Conservation (phyloP, 202 grass and related monocot genomes). For the Setaria viridis region DNA sequence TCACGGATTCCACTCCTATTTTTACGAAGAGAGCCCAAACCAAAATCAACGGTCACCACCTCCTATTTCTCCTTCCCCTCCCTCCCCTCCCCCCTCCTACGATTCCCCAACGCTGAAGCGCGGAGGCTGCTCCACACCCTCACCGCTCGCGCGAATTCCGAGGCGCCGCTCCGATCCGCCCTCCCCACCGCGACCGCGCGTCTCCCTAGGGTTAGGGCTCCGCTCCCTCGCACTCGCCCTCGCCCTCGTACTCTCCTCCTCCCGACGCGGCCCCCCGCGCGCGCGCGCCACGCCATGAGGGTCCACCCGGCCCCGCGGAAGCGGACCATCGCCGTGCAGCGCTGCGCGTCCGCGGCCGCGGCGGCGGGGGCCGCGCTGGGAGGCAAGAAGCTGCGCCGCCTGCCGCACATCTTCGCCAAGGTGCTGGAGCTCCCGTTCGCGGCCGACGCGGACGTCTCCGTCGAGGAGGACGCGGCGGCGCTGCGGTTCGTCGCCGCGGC, state of each 20-base stretch:
- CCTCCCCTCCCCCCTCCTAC: neutral
- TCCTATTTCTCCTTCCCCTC: neutral
- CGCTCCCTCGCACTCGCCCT: neutral
- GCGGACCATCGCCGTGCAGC: conserved; percentile 71
- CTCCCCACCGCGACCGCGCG: neutral
- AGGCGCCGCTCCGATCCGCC: conserved; percentile 36
- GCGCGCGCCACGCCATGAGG: conserved; percentile 52
- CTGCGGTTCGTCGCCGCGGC: conserved; percentile 81
- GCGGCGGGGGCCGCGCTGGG: neutral
- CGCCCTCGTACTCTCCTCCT: neutral
- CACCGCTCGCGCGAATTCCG: conserved; percentile 12
- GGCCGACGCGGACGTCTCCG: conserved; percentile 80
- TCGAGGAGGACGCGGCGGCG: conserved; percentile 72
- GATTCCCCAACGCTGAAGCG: neutral
- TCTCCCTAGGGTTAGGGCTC: conserved; percentile 34
- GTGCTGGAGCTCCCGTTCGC: conserved; percentile 94
- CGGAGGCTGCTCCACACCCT: neutral
- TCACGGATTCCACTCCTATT: too few species aligned
- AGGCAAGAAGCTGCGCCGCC: conserved; percentile 88
- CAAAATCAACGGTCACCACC: neutral
- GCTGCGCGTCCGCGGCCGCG: neutral
- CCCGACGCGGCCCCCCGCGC: neutral
- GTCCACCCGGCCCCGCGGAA: conserved; percentile 83
- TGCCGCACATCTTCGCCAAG: conserved; percentile 94
- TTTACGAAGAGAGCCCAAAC: neutral